A percentile compares a stretch with the other conserved stretches of the same genome.
phyloP scores from a whole-genome alignment of 164 flowering plant genomes.

The Cinnamomum chago region DNA sequence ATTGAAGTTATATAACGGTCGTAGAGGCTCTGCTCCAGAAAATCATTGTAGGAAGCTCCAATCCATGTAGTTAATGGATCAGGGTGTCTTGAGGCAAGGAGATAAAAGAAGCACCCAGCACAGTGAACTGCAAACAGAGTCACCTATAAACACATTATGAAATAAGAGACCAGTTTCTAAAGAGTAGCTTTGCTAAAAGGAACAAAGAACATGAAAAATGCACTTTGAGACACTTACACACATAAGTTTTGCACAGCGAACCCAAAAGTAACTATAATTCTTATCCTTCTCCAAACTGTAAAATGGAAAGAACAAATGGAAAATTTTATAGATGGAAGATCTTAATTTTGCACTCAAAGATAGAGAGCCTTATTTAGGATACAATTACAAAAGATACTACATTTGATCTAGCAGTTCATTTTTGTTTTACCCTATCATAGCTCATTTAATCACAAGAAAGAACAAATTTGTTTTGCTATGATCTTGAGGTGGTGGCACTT shows the following conservation, averaged over 20 bases:
- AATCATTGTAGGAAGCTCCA: constrained; percentile 43
- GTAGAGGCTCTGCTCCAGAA: constrained; percentile 42
- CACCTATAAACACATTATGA: constrained; percentile 44
- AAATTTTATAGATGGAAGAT: neutral
- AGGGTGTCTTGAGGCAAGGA: constrained; percentile 62
- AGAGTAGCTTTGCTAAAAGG: neutral
- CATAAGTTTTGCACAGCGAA: constrained; percentile 77
- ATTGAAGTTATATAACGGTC: constrained; percentile 69
- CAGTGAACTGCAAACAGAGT: constrained; percentile 91
- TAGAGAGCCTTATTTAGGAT: too few species aligned
- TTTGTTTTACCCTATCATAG: too few species aligned
- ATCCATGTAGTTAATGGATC: constrained; percentile 68
- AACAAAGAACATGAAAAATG: neutral
- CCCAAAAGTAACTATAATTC: constrained; percentile 80
- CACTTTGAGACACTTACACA: constrained; percentile 52
- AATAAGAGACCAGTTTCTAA: constrained; percentile 6
- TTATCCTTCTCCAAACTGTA: constrained; percentile 89
- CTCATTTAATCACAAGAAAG: too few species aligned
- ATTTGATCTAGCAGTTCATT: too few species aligned
- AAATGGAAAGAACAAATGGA: constrained; percentile 5
- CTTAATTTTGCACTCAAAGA: too few species aligned
- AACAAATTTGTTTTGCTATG: too few species aligned
- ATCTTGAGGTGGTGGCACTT: too few species aligned
- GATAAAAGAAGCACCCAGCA: constrained; percentile 91
- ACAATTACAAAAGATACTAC: too few species aligned